Percentiles rank a stretch among this genome's conserved stretches.
These are phyloP conservation scores for Allium cepa DNA, from an alignment of 106 monocot genomes.

Conservation along the genomic window DNA sequence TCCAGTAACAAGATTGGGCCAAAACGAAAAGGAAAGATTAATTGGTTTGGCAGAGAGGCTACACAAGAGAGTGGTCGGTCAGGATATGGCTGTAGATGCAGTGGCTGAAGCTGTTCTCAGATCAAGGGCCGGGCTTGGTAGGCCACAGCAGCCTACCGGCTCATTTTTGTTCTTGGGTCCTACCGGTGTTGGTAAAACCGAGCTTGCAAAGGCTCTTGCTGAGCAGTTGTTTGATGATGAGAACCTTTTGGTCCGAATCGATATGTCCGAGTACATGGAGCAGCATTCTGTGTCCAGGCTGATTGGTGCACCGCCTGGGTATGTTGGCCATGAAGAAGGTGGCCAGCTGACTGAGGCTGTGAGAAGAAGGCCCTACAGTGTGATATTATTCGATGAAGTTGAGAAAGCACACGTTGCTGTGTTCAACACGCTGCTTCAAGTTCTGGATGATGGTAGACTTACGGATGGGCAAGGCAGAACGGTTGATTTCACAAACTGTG, in stretches of 20 bases:
- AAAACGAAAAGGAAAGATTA: slow-evolving; percentile 82
- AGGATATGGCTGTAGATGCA: slow-evolving; percentile 64
- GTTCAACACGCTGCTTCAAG: slow-evolving; percentile 56
- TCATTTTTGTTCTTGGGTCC: slow-evolving; percentile 90
- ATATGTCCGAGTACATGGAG: slow-evolving; percentile 98
- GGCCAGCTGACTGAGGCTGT: slow-evolving; percentile 64
- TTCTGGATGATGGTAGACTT: slow-evolving; percentile 65
- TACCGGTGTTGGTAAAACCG: slow-evolving; percentile 91
- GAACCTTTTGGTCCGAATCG: slow-evolving; percentile 65
- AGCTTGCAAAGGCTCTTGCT: slow-evolving; percentile 91
- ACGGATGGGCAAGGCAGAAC: slow-evolving; percentile 72
- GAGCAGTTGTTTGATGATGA: slow-evolving; percentile 90
- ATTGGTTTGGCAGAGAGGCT: slow-evolving; percentile 67
- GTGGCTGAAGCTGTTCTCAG: slow-evolving; percentile 86
- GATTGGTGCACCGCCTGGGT: slow-evolving; percentile 94
- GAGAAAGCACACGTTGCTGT: slow-evolving; percentile 65
- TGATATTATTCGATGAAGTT: slow-evolving; percentile 64
- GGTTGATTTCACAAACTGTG: slow-evolving; percentile 59
- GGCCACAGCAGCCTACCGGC: slow-evolving; percentile 85
- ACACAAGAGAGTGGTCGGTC: slow-evolving; percentile 82
- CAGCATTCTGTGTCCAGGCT: slow-evolving; percentile 83
- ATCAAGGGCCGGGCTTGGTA: slow-evolving; percentile 75
- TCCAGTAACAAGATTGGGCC: slow-evolving; percentile 86
- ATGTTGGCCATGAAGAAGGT: slow-evolving; percentile 68
- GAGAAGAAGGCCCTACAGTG: slow-evolving; percentile 57